Evolutionary conservation across 345 rosid genomes (phyloP).

Genomic region (Populus alba): DNA sequence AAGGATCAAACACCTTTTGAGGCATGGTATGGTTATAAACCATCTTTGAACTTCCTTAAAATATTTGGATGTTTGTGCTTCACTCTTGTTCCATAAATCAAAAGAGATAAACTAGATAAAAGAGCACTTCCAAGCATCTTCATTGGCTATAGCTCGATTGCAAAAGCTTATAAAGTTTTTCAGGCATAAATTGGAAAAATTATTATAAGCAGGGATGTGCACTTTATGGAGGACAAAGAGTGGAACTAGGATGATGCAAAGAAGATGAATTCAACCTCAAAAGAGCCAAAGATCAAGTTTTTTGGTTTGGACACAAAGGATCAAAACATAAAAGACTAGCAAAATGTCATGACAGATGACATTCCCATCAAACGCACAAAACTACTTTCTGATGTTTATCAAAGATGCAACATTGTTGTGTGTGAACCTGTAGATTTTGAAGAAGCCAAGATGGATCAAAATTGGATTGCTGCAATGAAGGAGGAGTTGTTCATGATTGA

Average conservation of each 20-base stretch:
- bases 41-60: background rate
- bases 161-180: slow-evolving; percentile 1
- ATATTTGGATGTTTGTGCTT: background rate
- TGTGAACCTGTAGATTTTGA: background rate
- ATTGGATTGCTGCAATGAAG: background rate
- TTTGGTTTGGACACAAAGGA: too few relatives aligned
- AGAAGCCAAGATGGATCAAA: background rate
- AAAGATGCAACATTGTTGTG: background rate
- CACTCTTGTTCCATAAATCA: background rate
- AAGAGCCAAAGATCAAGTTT: too few relatives aligned
- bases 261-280: background rate
- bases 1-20: background rate
- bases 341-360: background rate
- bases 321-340: background rate
- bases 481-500: background rate
- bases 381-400: background rate
- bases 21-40: background rate
- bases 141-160: background rate
- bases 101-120: background rate
- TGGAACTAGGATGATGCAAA: background rate
- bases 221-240: background rate
- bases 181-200: background rate
- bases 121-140: background rate
- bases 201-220: background rate
- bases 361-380: background rate